phyloP scores from a whole-genome alignment of 2,329 filamentous ascomycete species.

The Epichloe sp. region DNA sequence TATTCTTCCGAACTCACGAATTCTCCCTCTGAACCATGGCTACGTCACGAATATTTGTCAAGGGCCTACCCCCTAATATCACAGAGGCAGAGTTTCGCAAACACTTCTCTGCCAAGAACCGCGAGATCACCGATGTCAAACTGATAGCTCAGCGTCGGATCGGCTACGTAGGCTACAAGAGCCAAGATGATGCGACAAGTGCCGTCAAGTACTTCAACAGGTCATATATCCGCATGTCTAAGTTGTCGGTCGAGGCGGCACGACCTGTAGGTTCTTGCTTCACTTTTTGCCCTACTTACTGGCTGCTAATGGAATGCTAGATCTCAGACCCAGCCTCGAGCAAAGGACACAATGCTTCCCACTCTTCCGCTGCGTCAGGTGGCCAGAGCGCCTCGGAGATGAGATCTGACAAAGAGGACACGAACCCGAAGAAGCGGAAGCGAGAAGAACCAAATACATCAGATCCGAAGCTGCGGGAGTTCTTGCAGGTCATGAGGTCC shows the following conservation, averaged over 20 bases:
- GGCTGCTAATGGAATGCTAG: conserved; percentile 26
- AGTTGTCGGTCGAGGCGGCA: conserved; percentile 79
- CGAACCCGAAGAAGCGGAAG: conserved; percentile 54
- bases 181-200: conserved; percentile 60
- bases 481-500: conserved; percentile 67
- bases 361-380: conserved; percentile 12
- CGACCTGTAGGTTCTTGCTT: conserved; percentile 46
- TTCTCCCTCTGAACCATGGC: conserved; percentile 25
- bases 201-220: conserved; percentile 94
- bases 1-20: background rate
- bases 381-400: conserved; percentile 1
- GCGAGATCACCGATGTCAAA: conserved; percentile 80
- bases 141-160: conserved; percentile 81
- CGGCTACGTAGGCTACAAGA: conserved; percentile 90
- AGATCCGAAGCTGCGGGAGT: conserved; percentile 77
- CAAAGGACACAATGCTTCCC: conserved; percentile 15
- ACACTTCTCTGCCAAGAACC: conserved; percentile 66
- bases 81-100: conserved; percentile 75
- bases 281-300: conserved; percentile 6
- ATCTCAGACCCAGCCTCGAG: conserved; percentile 30
- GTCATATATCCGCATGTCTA: conserved; percentile 91
- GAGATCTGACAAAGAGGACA: conserved; percentile 20
- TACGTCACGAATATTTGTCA: conserved; percentile 63
- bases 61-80: conserved; percentile 69
- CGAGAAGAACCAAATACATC: conserved; percentile 43